These are phyloP conservation scores for Primulina eburnea DNA, from an alignment of 257 asterid species.

Conservation along the genomic window DNA sequence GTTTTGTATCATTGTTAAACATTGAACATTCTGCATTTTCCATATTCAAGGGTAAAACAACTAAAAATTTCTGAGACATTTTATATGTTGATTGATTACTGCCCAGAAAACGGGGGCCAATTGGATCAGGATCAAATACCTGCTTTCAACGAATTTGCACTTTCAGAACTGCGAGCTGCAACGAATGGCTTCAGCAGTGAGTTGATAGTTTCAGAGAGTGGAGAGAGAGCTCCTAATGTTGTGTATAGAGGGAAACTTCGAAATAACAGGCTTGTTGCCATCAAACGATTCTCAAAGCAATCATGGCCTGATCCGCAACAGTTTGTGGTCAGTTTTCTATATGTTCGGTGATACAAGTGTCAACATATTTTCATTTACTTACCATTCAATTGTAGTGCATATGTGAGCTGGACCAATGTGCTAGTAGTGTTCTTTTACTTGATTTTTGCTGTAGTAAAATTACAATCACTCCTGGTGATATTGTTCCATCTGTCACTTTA, in stretches of 20 bases:
- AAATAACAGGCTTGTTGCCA: slow-evolving; percentile 58
- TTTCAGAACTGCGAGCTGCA: slow-evolving; percentile 74
- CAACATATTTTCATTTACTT: background rate
- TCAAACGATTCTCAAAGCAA: slow-evolving; percentile 83
- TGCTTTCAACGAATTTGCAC: slow-evolving; percentile 69
- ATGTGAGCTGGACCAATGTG: background rate
- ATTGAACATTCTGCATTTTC: background rate
- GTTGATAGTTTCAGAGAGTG: slow-evolving; percentile 79
- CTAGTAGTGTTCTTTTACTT: no score
- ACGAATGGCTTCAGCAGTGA: slow-evolving; percentile 89
- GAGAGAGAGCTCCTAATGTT: slow-evolving; percentile 83
- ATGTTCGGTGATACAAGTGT: background rate
- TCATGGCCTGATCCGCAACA: slow-evolving; percentile 89
- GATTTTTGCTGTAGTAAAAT: no score
- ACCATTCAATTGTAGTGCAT: background rate
- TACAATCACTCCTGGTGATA: no score
- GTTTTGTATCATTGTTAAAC: no score
- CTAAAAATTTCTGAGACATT: background rate
- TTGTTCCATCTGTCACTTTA: no score
- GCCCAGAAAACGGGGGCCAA: slow-evolving; percentile 57
- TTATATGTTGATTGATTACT: slow-evolving; percentile 22
- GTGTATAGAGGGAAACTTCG: slow-evolving; percentile 77
- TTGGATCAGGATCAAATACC: slow-evolving; percentile 72
- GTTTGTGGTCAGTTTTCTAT: slow-evolving; percentile 51
- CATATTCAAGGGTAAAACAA: background rate